These are phyloP conservation scores for Aspergillus uvarum DNA, from an alignment of 2,329 filamentous ascomycete genomes.

Conservation along the genomic window DNA sequence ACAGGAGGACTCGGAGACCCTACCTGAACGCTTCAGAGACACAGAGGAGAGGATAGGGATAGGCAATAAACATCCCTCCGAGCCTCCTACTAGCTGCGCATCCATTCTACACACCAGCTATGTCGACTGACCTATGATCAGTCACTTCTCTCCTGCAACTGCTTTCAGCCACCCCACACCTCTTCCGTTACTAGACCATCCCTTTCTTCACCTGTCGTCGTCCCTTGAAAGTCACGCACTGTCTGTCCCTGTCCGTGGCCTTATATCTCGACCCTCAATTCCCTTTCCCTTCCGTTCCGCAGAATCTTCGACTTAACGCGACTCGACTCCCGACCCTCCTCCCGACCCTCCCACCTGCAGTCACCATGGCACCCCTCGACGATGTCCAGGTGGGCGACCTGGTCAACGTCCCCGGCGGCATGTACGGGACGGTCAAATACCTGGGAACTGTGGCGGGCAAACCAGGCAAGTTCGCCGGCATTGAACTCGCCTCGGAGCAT, in stretches of 20 bases:
- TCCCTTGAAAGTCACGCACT: constrained; percentile 16
- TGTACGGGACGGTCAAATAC: constrained; percentile 88
- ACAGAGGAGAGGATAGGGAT: background rate
- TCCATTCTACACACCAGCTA: constrained; percentile 9
- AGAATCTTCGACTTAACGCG: background rate
- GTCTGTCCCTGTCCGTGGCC: constrained; percentile 12
- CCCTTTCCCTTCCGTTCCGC: constrained; percentile 6
- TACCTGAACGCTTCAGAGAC: background rate
- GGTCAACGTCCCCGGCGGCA: constrained; percentile 90
- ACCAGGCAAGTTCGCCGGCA: constrained; percentile 85
- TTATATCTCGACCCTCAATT: constrained; percentile 10
- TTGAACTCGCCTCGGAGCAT: constrained; percentile 81
- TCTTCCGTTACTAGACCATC: constrained; percentile 11
- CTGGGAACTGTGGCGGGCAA: constrained; percentile 84
- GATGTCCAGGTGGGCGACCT: constrained; percentile 73
- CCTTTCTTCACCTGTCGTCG: constrained; percentile 18
- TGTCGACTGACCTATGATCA: constrained; percentile 20
- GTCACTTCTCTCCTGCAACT: constrained; percentile 9
- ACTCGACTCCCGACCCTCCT: constrained; percentile 1
- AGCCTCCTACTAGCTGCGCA: constrained; percentile 8
- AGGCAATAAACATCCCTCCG: constrained; percentile 4
- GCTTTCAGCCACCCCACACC: constrained; percentile 13
- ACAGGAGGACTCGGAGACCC: background rate
- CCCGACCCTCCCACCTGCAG: constrained; percentile 24
- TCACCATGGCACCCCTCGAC: constrained; percentile 41